A percentile compares a stretch with the other conserved stretches of the same genome.
Conservation (phyloP, 768 basidiomycete species). For the Baorangia bicolor region DNA sequence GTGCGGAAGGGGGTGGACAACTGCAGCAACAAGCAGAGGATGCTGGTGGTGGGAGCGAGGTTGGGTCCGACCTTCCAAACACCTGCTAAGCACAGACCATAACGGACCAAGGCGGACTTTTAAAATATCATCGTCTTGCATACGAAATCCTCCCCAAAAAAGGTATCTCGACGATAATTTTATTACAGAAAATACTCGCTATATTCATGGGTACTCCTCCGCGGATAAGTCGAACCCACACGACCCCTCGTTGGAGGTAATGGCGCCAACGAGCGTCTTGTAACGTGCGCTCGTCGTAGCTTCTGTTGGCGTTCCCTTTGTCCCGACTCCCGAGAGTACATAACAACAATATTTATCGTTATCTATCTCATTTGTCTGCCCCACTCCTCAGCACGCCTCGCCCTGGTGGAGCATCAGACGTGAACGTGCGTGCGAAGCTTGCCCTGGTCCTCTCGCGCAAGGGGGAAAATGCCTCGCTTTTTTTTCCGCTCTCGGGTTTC, state of each 20-base stretch:
- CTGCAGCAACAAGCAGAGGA: conserved; percentile 33
- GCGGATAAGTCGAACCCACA: conserved; percentile 3
- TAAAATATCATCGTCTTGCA: conserved; percentile 25
- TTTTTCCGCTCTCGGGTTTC: conserved; percentile 11
- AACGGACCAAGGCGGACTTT: conserved; percentile 37
- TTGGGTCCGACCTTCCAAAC: conserved; percentile 45
- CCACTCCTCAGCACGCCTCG: conserved; percentile 13
- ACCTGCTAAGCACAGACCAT: conserved; percentile 39
- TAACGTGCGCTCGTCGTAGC: neutral
- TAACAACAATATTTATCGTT: neutral
- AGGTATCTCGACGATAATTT: conserved; percentile 10
- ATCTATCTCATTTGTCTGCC: neutral
- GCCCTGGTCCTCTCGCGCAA: conserved; percentile 12
- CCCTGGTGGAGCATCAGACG: conserved; percentile 20
- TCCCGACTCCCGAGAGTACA: neutral
- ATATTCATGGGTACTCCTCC: conserved; percentile 6
- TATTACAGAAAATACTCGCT: conserved; percentile 19
- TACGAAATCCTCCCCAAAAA: conserved; percentile 14
- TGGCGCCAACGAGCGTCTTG: neutral
- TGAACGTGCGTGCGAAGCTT: conserved; percentile 31
- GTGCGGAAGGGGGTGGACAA: conserved; percentile 42
- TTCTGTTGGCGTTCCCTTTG: neutral
- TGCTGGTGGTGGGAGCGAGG: conserved; percentile 61
- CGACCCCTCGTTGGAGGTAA: neutral
- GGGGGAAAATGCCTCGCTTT: conserved; percentile 10